A percentile compares a stretch with the other conserved stretches of the same genome.
phyloP scores from a whole-genome alignment of 2,329 filamentous ascomycete genomes.

The Penicillium sp. region DNA sequence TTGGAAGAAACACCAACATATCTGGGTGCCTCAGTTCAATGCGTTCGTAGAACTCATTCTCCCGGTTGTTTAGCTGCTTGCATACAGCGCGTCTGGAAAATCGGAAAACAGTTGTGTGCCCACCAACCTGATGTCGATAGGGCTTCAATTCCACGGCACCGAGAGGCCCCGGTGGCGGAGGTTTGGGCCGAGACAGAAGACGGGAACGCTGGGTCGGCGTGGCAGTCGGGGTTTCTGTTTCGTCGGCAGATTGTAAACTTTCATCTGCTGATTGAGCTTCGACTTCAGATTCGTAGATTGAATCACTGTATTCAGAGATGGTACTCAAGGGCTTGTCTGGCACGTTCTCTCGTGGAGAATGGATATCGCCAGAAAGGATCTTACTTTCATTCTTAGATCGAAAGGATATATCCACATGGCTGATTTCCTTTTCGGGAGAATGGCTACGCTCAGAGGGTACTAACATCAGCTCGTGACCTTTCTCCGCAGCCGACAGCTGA shows the following conservation, averaged over 20 bases:
- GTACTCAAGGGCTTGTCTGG: slow-evolving; percentile 30
- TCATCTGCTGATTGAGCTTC: slow-evolving; percentile 39
- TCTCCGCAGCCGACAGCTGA: slow-evolving; percentile 21
- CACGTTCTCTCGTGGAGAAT: slow-evolving; percentile 32
- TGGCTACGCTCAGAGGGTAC: slow-evolving; percentile 23
- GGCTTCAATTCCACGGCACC: slow-evolving; percentile 93
- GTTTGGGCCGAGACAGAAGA: slow-evolving; percentile 24
- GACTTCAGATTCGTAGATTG: slow-evolving; percentile 42
- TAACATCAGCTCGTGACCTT: slow-evolving; percentile 23
- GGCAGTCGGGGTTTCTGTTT: slow-evolving; percentile 44
- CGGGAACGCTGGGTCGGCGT: slow-evolving; percentile 32
- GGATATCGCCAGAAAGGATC: slow-evolving; percentile 52
- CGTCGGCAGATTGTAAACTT: slow-evolving; percentile 40
- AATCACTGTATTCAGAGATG: slow-evolving; percentile 34
- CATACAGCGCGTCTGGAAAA: slow-evolving; percentile 93
- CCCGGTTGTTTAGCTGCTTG: slow-evolving; percentile 94
- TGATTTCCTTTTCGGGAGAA: slow-evolving; percentile 25
- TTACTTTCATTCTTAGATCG: slow-evolving; percentile 53
- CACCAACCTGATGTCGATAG: slow-evolving; percentile 93
- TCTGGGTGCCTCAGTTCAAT: slow-evolving; percentile 86
- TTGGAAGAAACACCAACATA: slow-evolving; percentile 79
- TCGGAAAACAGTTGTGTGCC: slow-evolving; percentile 90
- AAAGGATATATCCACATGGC: slow-evolving; percentile 56
- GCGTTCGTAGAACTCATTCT: slow-evolving; percentile 97
- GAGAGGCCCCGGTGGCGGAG: slow-evolving; percentile 47